Conservation (phyloP, 768 basidiomycete species). For the Holtermannia corniformis region DNA sequence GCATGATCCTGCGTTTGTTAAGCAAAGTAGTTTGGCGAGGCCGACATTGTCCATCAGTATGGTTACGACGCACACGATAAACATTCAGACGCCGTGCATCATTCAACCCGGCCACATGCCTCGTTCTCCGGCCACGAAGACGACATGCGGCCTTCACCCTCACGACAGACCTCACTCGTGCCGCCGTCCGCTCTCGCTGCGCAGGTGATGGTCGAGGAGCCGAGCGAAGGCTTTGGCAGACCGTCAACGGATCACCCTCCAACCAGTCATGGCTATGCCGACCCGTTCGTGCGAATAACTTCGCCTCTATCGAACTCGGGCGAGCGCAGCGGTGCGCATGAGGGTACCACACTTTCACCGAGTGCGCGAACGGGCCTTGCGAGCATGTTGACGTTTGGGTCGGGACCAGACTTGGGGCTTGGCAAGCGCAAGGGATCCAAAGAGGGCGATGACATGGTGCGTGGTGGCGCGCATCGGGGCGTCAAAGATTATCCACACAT, state of each 20-base stretch:
- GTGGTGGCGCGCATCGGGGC: conserved; percentile 17
- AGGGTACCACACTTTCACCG: not conserved
- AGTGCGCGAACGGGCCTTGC: conserved; percentile 6
- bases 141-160: not conserved
- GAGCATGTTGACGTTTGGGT: conserved; percentile 6
- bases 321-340: not conserved
- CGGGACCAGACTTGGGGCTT: conserved; percentile 5
- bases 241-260: not conserved
- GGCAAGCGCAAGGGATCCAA: conserved; percentile 1
- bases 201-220: conserved; percentile 1
- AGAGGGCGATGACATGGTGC: conserved; percentile 1
- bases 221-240: too few species aligned
- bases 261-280: not conserved
- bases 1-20: not conserved
- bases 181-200: conserved; percentile 3
- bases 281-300: not conserved
- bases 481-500: conserved; percentile 20
- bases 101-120: conserved; percentile 15
- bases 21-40: conserved; percentile 34
- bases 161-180: not conserved
- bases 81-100: conserved; percentile 16
- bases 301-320: too few species aligned
- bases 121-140: not conserved
- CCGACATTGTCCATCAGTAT: conserved; percentile 40
- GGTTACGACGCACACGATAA: conserved; percentile 19